Base-by-base conservation (phyloP, 2,329 filamentous ascomycete genomes). In the Tolypocladium ophioglossoides region DNA sequence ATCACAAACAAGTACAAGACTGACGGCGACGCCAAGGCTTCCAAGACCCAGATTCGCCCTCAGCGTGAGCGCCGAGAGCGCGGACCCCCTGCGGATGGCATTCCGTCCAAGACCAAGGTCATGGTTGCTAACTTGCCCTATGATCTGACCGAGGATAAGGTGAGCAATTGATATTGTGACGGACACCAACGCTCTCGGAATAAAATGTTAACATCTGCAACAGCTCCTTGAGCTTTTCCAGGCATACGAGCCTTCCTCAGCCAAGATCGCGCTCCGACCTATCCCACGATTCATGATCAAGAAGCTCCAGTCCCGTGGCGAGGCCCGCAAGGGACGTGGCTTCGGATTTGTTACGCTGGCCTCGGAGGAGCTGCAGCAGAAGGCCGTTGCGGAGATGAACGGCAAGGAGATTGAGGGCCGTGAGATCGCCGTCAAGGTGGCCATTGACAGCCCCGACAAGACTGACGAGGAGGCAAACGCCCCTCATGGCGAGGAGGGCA, bases 201-300 rank as follows among this genome's bases (percentile, higher is more conserved):
- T 30, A 30, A 24, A 6, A n/a, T 18, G 11, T 24, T 54, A 16
- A 54, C 52, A 32, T 14, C 16, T 2, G 34, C 27, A 48, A 14
- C 34, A 97, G 94, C 90, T 99, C 70, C 91, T 96, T 78, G 92
- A 99, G 73, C 89, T 99, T 68, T 99, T 99, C 77, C 80, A 83
- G 68, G 89, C 84, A 59, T 99, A 96, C 79, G 82, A 91, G 70
- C 94, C 94, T 58, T 86, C 87, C 64, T 95, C 91, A 61, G 92
- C 94, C 73, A 99, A 97, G 85, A 97, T 99, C 69, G 94, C 94
- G 62, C 89, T 99, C 64, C 92, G 94, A 66, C 94, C 94, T 52
- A 99, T 99, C 64, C 94, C 94, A 64, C 91, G 92, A 67, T 99
- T 97, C 81, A 99, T 99, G 94, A 94, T 99, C 77, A 96, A 96